Evolutionary conservation across 768 basidiomycete genomes (phyloP), one percentile per base, ranked within the genome.

Genomic region (Lepiota subincarnata): DNA sequence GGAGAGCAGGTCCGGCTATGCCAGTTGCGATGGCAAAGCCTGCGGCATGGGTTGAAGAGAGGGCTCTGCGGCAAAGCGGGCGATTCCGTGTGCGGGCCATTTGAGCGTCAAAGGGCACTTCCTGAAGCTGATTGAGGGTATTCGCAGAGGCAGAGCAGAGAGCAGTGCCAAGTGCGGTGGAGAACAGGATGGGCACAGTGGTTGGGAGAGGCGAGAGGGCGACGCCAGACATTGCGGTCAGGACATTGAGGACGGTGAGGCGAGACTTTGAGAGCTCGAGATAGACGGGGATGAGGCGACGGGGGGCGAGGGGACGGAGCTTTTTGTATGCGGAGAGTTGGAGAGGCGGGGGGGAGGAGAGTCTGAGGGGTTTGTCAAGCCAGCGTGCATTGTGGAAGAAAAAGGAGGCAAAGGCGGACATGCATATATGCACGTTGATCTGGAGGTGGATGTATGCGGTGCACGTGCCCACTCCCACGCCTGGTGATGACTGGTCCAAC

Each of bases 31-130:
- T 46, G 0, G 89, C 97, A 60, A 98, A 98, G 8, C 76, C 75
- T 1, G 84, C 75, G 1, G 93, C 94, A 66, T 98, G 96, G 12
- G 88, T 66, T 0, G 95, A 89, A 1, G 83, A 83, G 57, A 98
- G 83, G n/a, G 86, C 85, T 28, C 87, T 75, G 14, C 90, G 82
- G 1, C 93, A 92, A 20, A 99, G 81, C 0, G 96, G 94, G 14
- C 97, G 76, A 50, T 77, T 84, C 26, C 95, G 82, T 0, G 97
- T 98, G 42, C 97, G 82, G 0, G 84, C 78, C 87, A 98, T 98
- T 66, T 99, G 97, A 0, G 97, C 95, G 63, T 99, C 97, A 59
- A 93, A 91, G 0, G 97, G 97, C 6, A 91, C 77, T 70, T 99
- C 97, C 63, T 94, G 87, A 2, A 98, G 73, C 67, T 99, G 93